Percentiles rank a stretch among this genome's conserved stretches.
phyloP scores from a whole-genome alignment of 2,329 filamentous ascomycete genomes.

The Fonsecaea pugnacius region DNA sequence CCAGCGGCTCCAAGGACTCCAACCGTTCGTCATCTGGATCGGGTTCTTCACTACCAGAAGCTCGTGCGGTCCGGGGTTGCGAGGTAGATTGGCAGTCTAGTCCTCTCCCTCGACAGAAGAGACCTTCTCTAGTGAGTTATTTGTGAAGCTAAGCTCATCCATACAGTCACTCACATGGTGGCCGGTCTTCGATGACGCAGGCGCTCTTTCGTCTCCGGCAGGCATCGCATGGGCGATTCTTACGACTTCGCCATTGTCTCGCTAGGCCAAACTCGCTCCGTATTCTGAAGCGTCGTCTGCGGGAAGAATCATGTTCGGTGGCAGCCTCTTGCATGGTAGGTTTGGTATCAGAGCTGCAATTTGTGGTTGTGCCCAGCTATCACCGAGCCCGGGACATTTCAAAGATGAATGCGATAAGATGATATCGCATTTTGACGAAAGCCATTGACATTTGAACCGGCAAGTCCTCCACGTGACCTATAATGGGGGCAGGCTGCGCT shows the following conservation, averaged over 20 bases:
- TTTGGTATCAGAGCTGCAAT: not conserved
- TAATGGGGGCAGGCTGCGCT: not conserved
- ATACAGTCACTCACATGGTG: conserved; percentile 48
- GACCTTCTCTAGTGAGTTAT: conserved; percentile 31
- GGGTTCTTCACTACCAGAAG: conserved; percentile 13
- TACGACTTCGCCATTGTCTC: conserved; percentile 46
- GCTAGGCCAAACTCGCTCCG: conserved; percentile 29
- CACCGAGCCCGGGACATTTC: too few relatives aligned
- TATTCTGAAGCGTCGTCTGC: conserved; percentile 28
- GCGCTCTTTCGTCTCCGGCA: conserved; percentile 54
- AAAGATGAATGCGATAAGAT: not conserved
- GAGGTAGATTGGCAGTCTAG: conserved; percentile 38
- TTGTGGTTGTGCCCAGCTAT: not conserved
- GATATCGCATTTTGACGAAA: not conserved
- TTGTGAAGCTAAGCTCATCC: not conserved
- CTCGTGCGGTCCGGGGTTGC: conserved; percentile 33
- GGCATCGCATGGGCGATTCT: conserved; percentile 54
- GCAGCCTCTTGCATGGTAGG: conserved; percentile 18
- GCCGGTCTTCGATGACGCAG: conserved; percentile 52
- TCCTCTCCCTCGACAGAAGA: conserved; percentile 39
- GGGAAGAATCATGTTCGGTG: conserved; percentile 11
- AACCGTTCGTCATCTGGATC: conserved; percentile 23
- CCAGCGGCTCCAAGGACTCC: conserved; percentile 2
- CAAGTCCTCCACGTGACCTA: not conserved
- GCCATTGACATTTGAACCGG: not conserved